Percentiles rank a stretch among this genome's conserved stretches.
Conservation (phyloP, 148 eudicot genomes). For the Rhododendron vialii region DNA sequence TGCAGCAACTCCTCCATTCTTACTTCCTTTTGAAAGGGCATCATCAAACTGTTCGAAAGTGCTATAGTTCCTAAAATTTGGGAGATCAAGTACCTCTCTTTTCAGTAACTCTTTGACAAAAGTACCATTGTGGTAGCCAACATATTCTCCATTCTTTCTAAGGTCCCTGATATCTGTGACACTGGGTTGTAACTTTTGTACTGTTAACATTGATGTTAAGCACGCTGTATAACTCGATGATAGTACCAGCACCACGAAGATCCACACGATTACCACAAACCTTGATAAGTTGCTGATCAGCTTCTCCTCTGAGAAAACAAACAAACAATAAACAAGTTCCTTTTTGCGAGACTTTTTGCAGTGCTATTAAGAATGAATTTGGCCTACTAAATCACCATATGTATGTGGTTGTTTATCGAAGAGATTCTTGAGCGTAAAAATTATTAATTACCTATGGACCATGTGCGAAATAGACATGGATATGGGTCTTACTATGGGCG, state of each 20-base stretch:
- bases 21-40: constrained; percentile 27
- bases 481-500: constrained; percentile 52
- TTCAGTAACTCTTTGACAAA: constrained; percentile 3
- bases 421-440: no score
- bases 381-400: no score
- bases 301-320: not conserved
- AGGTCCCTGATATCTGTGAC: constrained; percentile 7
- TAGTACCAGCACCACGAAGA: not conserved
- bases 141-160: not conserved
- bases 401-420: no score
- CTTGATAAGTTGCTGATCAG: not conserved
- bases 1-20: constrained; percentile 33
- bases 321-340: not conserved
- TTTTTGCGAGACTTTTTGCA: not conserved
- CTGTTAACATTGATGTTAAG: constrained; percentile 15
- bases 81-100: not conserved
- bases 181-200: constrained; percentile 9
- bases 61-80: not conserved
- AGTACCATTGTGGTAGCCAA: constrained; percentile 17
- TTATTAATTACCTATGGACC: no score
- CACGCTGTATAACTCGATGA: constrained; percentile 13
- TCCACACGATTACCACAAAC: not conserved
- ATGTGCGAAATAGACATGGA: no score
- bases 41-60: constrained; percentile 18
- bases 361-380: no score